Evolutionary conservation across 306 rosid species (phyloP).

Genomic region (Acacia melanoxylon): DNA sequence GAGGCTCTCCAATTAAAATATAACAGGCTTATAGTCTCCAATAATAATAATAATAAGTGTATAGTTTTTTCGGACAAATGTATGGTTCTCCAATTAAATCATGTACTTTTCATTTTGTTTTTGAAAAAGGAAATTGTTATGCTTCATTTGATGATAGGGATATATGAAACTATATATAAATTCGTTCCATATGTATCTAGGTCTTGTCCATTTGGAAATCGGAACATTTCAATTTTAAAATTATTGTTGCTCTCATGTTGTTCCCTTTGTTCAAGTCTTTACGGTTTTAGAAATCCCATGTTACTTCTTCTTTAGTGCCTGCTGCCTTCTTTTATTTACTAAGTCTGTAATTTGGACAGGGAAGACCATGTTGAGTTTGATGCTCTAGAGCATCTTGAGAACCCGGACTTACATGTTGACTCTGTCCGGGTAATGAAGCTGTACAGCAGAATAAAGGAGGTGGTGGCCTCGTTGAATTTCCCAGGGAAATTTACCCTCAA

Average conservation of each 20-base stretch:
- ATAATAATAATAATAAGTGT: not conserved
- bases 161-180: not conserved
- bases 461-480: conserved; percentile 52
- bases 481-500: conserved; percentile 57
- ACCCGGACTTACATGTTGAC: conserved; percentile 60
- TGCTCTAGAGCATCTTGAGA: conserved; percentile 73
- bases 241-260: not conserved
- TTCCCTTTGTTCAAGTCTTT: not conserved
- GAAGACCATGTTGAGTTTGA: conserved; percentile 76
- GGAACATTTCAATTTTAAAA: not conserved
- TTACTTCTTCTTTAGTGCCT: not conserved
- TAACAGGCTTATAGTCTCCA: not conserved
- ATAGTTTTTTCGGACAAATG: not conserved
- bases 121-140: not conserved
- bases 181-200: not conserved
- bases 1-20: not conserved
- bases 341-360: conserved; percentile 43
- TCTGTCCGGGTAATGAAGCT: conserved; percentile 49
- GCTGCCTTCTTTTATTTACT: not conserved
- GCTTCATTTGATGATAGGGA: not conserved
- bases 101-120: not conserved
- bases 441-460: conserved; percentile 53
- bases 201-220: not conserved
- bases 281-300: not conserved
- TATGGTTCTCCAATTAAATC: not conserved